A percentile compares a stretch with the other conserved stretches of the same genome.
phyloP scores from a whole-genome alignment of 2,329 filamentous ascomycete genomes.

The Hymenoscyphus linearis region DNA sequence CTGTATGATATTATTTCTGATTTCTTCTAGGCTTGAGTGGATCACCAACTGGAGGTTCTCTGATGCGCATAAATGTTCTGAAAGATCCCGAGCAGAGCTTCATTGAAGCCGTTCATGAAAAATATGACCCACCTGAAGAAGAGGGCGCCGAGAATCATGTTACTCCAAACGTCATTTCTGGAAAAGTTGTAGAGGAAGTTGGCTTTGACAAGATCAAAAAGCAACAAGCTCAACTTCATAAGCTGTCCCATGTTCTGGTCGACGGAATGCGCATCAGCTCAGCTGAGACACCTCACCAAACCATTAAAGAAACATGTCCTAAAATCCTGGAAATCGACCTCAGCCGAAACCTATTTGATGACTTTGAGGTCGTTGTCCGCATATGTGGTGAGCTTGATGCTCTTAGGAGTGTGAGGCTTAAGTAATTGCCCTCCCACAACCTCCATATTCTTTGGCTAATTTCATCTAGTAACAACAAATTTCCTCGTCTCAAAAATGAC shows the following conservation, averaged over 20 bases:
- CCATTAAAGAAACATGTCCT: slow-evolving; percentile 50
- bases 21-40: slow-evolving; percentile 48
- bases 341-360: slow-evolving; percentile 74
- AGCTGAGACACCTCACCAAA: slow-evolving; percentile 32
- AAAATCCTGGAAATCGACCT: slow-evolving; percentile 76
- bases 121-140: slow-evolving; percentile 61
- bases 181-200: slow-evolving; percentile 84
- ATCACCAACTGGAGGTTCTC: slow-evolving; percentile 71
- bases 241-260: slow-evolving; percentile 75
- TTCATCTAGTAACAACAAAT: slow-evolving; percentile 64
- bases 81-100: slow-evolving; percentile 67
- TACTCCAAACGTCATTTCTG: slow-evolving; percentile 50
- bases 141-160: slow-evolving; percentile 46
- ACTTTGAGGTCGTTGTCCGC: slow-evolving; percentile 58
- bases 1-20: neutral
- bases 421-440: slow-evolving; percentile 47
- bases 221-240: slow-evolving; percentile 71
- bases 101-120: slow-evolving; percentile 71
- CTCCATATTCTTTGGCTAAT: slow-evolving; percentile 6
- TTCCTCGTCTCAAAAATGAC: slow-evolving; percentile 44
- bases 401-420: slow-evolving; percentile 62
- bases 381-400: slow-evolving; percentile 67
- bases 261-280: slow-evolving; percentile 64
- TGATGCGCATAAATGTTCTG: slow-evolving; percentile 72
- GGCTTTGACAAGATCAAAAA: slow-evolving; percentile 89